These are phyloP conservation scores for Aspergillus carlsbadensis DNA, from an alignment of 495 filamentous ascomycete genomes.

Conservation along the genomic window DNA sequence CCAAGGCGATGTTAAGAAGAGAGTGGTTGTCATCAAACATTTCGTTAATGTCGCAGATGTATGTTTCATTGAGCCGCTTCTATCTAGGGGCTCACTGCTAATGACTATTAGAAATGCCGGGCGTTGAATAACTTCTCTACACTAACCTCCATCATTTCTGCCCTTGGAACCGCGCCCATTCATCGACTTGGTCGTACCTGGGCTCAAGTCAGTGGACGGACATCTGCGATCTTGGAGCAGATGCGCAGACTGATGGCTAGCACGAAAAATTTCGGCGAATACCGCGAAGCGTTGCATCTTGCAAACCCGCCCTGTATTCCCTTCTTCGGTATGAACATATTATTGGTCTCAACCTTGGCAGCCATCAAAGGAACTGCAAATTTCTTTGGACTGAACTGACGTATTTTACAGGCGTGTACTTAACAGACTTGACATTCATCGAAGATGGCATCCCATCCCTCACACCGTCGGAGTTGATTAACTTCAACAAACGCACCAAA, in stretches of 20 bases:
- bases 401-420: slow-evolving; percentile 76
- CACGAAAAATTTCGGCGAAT: slow-evolving; percentile 97
- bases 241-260: slow-evolving; percentile 96
- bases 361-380: slow-evolving; percentile 12
- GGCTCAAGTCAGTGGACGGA: slow-evolving; percentile 84
- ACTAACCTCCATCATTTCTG: slow-evolving; percentile 96
- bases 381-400: neutral
- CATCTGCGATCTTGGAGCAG: slow-evolving; percentile 72
- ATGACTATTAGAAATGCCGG: slow-evolving; percentile 78
- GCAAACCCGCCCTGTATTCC: slow-evolving; percentile 97
- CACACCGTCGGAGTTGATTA: slow-evolving; percentile 93
- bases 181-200: slow-evolving; percentile 93
- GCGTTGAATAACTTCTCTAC: slow-evolving; percentile 94
- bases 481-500: slow-evolving; percentile 97
- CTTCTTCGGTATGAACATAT: slow-evolving; percentile 77
- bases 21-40: slow-evolving; percentile 97
- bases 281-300: slow-evolving; percentile 85
- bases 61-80: neutral
- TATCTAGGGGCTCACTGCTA: neutral
- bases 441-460: slow-evolving; percentile 96
- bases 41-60: slow-evolving; percentile 96
- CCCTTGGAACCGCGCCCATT: slow-evolving; percentile 89
- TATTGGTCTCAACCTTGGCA: neutral
- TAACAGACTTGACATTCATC: slow-evolving; percentile 98
- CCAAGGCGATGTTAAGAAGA: slow-evolving; percentile 89